Conservation (phyloP, 2,329 filamentous ascomycete species). For the Aspergillus awamori region DNA sequence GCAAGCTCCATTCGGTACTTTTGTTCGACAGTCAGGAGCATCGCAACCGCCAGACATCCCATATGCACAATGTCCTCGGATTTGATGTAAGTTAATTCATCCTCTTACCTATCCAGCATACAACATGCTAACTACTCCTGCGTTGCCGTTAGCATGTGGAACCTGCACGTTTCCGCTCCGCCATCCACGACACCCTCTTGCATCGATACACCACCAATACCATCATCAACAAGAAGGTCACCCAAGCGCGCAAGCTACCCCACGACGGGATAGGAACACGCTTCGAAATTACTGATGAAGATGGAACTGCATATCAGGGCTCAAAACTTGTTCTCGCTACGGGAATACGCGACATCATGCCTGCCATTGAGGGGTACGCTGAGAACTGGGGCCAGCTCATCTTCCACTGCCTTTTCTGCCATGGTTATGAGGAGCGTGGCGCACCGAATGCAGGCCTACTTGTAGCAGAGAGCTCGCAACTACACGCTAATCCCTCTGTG, state of each 20-base stretch:
- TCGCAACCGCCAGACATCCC: conserved; percentile 55
- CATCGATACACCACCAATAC: conserved; percentile 8
- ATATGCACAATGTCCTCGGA: conserved; percentile 60
- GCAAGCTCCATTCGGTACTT: conserved; percentile 56
- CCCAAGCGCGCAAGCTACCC: conserved; percentile 24
- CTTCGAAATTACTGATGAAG: conserved; percentile 47
- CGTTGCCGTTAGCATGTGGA: conserved; percentile 30
- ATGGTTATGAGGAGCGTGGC: conserved; percentile 18
- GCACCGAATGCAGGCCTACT: conserved; percentile 9
- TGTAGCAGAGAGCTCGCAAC: conserved; percentile 42
- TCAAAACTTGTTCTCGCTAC: conserved; percentile 60
- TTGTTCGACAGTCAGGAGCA: conserved; percentile 61
- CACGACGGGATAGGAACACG: not conserved
- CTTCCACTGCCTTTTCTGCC: conserved; percentile 20
- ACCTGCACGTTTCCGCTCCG: conserved; percentile 3
- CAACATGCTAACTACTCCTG: not conserved
- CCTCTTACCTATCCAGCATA: not conserved
- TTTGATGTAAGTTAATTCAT: not conserved
- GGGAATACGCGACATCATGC: conserved; percentile 56
- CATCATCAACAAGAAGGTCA: not conserved
- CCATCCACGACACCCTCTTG: not conserved
- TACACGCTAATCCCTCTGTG: not conserved
- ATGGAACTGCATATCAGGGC: conserved; percentile 50
- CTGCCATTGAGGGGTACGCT: conserved; percentile 56
- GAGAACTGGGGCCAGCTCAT: conserved; percentile 55